A percentile compares a stretch with the other conserved stretches of the same genome.
These are phyloP conservation scores for Phytophthora hibernalis DNA, from an alignment of 352 stramenopile genomes.

Conservation along the genomic window DNA sequence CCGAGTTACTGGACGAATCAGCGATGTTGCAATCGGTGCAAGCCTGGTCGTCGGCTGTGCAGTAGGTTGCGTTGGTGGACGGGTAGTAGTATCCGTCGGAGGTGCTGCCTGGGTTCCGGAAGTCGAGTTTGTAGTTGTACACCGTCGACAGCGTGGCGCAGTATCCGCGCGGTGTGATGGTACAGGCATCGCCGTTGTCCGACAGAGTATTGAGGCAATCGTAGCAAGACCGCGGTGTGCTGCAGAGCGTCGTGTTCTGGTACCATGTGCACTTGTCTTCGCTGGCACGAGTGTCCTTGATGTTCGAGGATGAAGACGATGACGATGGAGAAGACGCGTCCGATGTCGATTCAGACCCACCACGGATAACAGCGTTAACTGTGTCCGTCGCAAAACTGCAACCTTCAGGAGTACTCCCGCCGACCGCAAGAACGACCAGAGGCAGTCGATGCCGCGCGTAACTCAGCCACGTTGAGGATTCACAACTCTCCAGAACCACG, in stretches of 20 bases:
- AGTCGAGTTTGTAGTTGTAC: constrained; percentile 38
- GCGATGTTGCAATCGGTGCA: constrained; percentile 34
- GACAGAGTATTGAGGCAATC: constrained; percentile 46
- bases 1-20: constrained; percentile 16
- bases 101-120: constrained; percentile 28
- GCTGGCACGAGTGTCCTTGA: constrained; percentile 31
- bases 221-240: constrained; percentile 42
- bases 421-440: constrained; percentile 20
- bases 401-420: constrained; percentile 16
- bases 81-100: constrained; percentile 48
- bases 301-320: constrained; percentile 1
- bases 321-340: background rate
- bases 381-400: constrained; percentile 28
- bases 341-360: background rate
- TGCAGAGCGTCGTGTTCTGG: constrained; percentile 36
- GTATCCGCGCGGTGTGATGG: constrained; percentile 43
- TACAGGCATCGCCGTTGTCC: constrained; percentile 37
- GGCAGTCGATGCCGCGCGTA: constrained; percentile 27
- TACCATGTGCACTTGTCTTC: constrained; percentile 52
- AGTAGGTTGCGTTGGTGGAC: constrained; percentile 62
- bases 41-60: constrained; percentile 33
- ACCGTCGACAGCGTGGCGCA: constrained; percentile 38
- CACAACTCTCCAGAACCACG: constrained; percentile 49
- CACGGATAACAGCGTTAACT: constrained; percentile 22
- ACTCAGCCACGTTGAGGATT: constrained; percentile 39